Evolutionary conservation across 139 green algal species (phyloP).

Genomic region (Diplosphaera chodatii): DNA sequence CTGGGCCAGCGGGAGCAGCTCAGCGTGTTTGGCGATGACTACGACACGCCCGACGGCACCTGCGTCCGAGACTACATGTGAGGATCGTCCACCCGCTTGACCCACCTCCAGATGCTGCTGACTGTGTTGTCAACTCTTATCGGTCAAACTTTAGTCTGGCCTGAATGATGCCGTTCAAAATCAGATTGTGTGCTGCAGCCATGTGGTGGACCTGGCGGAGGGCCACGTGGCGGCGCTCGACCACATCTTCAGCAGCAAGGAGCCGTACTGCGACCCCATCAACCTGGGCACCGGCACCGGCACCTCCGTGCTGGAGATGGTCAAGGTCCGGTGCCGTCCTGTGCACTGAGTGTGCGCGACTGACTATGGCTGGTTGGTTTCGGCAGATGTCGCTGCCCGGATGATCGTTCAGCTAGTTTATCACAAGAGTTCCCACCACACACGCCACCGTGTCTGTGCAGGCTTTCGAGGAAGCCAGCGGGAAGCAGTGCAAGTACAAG

Average conservation of each 20-base stretch:
- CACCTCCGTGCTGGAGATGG: conserved; percentile 94
- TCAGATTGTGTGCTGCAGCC: neutral
- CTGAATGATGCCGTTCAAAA: no score
- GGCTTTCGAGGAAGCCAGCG: conserved; percentile 87
- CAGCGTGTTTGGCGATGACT: conserved; percentile 92
- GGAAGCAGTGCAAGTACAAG: conserved; percentile 62
- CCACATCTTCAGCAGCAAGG: conserved; percentile 53
- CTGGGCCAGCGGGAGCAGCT: conserved; percentile 77
- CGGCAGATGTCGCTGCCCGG: no score
- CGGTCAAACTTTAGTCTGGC: no score
- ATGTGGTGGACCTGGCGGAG: conserved; percentile 33
- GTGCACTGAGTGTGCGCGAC: no score
- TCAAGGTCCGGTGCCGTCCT: no score
- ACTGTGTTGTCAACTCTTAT: no score
- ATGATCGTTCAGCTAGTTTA: no score
- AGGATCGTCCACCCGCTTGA: no score
- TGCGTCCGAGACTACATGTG: conserved; percentile 94
- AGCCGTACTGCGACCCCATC: conserved; percentile 69
- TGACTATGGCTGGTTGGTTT: no score
- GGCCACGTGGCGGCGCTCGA: conserved; percentile 84
- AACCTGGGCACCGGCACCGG: conserved; percentile 94
- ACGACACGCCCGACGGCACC: conserved; percentile 83
- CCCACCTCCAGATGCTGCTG: no score
- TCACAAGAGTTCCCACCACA: no score
- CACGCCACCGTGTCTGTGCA: no score